phyloP scores from a whole-genome alignment of 805 yeast species.

The Lipomyces oligophaga region DNA sequence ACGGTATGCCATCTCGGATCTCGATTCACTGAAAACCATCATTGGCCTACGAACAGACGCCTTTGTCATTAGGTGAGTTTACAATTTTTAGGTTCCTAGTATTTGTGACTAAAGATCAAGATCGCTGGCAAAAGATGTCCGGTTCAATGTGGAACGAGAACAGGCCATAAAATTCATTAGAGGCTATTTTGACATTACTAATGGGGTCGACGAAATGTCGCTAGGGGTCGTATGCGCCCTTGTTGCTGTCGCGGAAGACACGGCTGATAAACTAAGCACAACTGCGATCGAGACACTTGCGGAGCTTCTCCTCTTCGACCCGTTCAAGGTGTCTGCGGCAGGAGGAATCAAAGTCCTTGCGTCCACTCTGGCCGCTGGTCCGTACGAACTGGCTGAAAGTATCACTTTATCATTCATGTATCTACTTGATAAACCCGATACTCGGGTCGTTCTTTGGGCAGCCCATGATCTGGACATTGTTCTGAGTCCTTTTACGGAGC shows the following conservation, averaged over 20 bases:
- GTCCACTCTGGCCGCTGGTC: slow-evolving; percentile 54
- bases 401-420: slow-evolving; percentile 49
- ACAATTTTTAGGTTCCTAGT: neutral
- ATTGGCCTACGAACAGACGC: slow-evolving; percentile 56
- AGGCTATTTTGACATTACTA: slow-evolving; percentile 51
- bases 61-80: slow-evolving; percentile 48
- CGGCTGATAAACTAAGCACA: slow-evolving; percentile 49
- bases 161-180: slow-evolving; percentile 74
- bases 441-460: slow-evolving; percentile 52
- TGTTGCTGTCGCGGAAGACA: slow-evolving; percentile 56
- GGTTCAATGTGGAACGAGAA: slow-evolving; percentile 59
- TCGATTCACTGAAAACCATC: slow-evolving; percentile 53
- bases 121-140: slow-evolving; percentile 57
- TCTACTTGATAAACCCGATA: slow-evolving; percentile 54
- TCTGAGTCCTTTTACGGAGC: slow-evolving; percentile 67
- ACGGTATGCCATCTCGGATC: slow-evolving; percentile 56
- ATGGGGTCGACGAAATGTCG: slow-evolving; percentile 52
- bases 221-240: slow-evolving; percentile 66
- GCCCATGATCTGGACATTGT: slow-evolving; percentile 62
- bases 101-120: neutral
- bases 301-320: slow-evolving; percentile 46
- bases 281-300: slow-evolving; percentile 53
- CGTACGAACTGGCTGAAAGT: slow-evolving; percentile 44
- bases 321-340: slow-evolving; percentile 44
- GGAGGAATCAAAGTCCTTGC: slow-evolving; percentile 47